Evolutionary conservation across 371 early-diverging fungal species (phyloP).

Genomic region (Mortierella sp.): DNA sequence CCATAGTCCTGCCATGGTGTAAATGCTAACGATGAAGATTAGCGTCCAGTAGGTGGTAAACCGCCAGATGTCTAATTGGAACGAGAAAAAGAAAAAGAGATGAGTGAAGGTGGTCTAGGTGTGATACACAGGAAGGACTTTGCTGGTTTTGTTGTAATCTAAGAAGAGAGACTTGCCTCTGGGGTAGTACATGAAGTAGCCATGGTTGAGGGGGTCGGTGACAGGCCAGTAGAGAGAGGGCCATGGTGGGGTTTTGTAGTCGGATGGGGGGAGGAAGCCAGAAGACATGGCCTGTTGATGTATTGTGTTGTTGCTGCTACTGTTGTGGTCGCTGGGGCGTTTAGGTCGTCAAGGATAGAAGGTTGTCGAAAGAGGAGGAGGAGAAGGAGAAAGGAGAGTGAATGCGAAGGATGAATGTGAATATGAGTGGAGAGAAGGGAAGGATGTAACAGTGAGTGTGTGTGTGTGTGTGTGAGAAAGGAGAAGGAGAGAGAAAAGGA

Average conservation of each 20-base stretch:
- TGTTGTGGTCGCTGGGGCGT: not conserved
- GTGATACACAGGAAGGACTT: not conserved
- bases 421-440: not conserved
- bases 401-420: too few species aligned
- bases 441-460: not conserved
- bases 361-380: not conserved
- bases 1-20: slow-evolving; percentile 62
- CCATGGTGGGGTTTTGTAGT: slow-evolving; percentile 71
- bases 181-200: slow-evolving; percentile 44
- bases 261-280: slow-evolving; percentile 66
- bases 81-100: not conserved
- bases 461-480: not conserved
- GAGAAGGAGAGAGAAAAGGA: not conserved
- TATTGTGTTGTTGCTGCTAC: not conserved
- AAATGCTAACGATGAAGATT: slow-evolving; percentile 48
- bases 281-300: slow-evolving; percentile 17
- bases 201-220: slow-evolving; percentile 58
- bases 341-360: not conserved
- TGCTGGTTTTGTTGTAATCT: not conserved
- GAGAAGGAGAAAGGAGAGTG: not conserved
- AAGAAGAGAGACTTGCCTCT: slow-evolving; percentile 11
- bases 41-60: slow-evolving; percentile 58
- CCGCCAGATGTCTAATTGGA: slow-evolving; percentile 48
- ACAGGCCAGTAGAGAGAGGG: slow-evolving; percentile 78
- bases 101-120: not conserved